Evolutionary conservation across 2,329 filamentous ascomycete species (phyloP), one percentile per base, ranked within the genome.

Genomic region (Lecanoromycetidae sp.): DNA sequence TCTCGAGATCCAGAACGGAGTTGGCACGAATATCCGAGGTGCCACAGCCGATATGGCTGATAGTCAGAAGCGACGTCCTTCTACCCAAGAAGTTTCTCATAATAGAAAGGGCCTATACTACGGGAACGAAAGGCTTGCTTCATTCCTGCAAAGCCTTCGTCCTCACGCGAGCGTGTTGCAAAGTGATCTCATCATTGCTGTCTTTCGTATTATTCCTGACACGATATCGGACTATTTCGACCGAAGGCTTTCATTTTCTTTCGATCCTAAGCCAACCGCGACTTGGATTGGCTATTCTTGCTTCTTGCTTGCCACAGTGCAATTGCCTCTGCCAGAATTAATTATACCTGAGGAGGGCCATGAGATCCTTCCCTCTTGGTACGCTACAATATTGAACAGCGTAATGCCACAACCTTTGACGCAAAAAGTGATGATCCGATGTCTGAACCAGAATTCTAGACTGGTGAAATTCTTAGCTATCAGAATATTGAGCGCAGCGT

Each of bases 251-350:
- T 77, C 81, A 45, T 91, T 96, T 57, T 78, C 81, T 0, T 87
- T 94, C 53, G 88, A 96, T 34, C 88, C 91, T 0, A 96, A 94
- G 60, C 72, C 93, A 4, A 91, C 87, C 3, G 81, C 87, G 36
- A 91, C 87, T 0, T 98, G 91, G 91, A 84, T 96, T 55, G 88
- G 90, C 34, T 94, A 93, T 60, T 87, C 87, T 0, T 80, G 87
- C 0, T 86, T 96, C 52, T 67, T 98, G 4, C 94, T 93, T 63
- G 84, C 83, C 51, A 78, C 81, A 1, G 79, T 95, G 37, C 76
- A 82, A 48, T 69, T 93, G 29, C 78, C 81, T 1, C 70, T 94
- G 2, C 88, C 88, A 2, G 60, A 68, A 19, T 36, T 15, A 13
- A 26, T 39, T 10, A 34, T 19, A 20, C 27, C 25, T 20, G 12